A percentile compares a stretch with the other conserved stretches of the same genome.
Conservation (phyloP, 2,329 filamentous ascomycete species). For the Ascochyta koolunga region DNA sequence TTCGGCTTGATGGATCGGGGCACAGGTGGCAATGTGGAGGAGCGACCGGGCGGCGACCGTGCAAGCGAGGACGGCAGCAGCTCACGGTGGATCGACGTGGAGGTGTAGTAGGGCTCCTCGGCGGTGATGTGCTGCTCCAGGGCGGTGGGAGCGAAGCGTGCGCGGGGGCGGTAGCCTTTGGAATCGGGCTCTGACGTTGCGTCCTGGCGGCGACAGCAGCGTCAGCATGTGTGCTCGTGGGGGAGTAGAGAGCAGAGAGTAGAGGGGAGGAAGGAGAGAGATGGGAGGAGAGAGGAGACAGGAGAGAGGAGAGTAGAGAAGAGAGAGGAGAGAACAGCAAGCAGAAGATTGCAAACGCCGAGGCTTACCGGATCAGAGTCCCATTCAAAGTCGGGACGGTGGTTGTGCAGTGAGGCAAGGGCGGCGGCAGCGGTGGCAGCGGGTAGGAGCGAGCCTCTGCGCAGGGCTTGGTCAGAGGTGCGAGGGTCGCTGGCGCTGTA, state of each 20-base stretch:
- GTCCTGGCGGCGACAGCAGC: conserved; percentile 37
- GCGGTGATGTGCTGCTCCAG: conserved; percentile 74
- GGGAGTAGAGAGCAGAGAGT: no score
- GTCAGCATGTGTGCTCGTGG: conserved; percentile 25
- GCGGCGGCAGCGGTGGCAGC: conserved; percentile 83
- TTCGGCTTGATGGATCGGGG: conserved; percentile 74
- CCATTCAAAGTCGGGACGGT: conserved; percentile 70
- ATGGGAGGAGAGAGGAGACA: no score
- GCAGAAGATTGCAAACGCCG: conserved; percentile 10
- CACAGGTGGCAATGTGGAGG: conserved; percentile 84
- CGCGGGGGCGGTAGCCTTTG: conserved; percentile 46
- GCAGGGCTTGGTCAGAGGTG: conserved; percentile 71
- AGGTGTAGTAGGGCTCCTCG: conserved; percentile 51
- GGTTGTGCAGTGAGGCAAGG: conserved; percentile 81
- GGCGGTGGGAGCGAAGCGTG: conserved; percentile 49
- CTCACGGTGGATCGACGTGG: conserved; percentile 69
- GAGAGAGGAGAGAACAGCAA: no score
- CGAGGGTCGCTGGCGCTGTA: conserved; percentile 71
- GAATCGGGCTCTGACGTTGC: conserved; percentile 47
- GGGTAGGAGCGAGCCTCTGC: conserved; percentile 67
- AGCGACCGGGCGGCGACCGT: conserved; percentile 83
- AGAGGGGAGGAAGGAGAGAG: not conserved
- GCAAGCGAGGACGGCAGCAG: conserved; percentile 82
- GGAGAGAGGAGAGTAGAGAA: no score
- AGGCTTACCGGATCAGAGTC: conserved; percentile 46